Evolutionary conservation across 2,329 filamentous ascomycete species (phyloP).

Genomic region (Cercospora zeina): DNA sequence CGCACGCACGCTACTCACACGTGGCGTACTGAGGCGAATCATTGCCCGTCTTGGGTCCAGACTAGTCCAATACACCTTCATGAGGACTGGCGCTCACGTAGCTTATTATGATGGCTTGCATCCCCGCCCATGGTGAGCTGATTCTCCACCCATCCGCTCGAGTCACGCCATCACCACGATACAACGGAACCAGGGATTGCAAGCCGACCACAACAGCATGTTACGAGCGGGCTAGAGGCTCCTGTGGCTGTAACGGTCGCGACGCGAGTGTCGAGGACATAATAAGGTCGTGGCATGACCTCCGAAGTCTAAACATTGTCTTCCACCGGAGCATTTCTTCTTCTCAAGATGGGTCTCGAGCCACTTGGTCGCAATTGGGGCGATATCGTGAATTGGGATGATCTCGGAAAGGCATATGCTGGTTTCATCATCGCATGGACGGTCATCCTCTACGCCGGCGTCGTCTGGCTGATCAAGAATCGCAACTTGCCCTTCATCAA

Average conservation of each 20-base stretch:
- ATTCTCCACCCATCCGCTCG: constrained; percentile 1
- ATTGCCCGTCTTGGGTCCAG: constrained; percentile 4
- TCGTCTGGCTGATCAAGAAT: constrained; percentile 29
- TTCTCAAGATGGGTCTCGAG: constrained; percentile 43
- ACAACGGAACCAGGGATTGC: constrained; percentile 7
- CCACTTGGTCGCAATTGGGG: constrained; percentile 33
- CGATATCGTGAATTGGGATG: constrained; percentile 32
- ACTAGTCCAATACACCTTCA: constrained; percentile 11
- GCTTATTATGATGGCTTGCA: constrained; percentile 13
- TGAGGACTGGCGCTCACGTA: neutral
- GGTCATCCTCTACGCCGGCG: constrained; percentile 26
- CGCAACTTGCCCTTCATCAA: constrained; percentile 29
- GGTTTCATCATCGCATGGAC: constrained; percentile 32
- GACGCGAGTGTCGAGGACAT: neutral
- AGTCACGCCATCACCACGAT: neutral
- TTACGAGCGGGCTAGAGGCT: constrained; percentile 1
- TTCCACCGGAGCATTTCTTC: neutral
- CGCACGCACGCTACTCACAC: constrained; percentile 10
- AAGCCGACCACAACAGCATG: constrained; percentile 10
- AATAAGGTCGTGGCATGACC: constrained; percentile 4
- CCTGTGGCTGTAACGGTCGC: constrained; percentile 5
- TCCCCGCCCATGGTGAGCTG: constrained; percentile 8
- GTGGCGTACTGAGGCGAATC: constrained; percentile 12
- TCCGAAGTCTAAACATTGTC: neutral
- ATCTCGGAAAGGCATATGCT: constrained; percentile 31